Conservation (phyloP, 441 rosid genomes). For the Biscutella laevigata region DNA sequence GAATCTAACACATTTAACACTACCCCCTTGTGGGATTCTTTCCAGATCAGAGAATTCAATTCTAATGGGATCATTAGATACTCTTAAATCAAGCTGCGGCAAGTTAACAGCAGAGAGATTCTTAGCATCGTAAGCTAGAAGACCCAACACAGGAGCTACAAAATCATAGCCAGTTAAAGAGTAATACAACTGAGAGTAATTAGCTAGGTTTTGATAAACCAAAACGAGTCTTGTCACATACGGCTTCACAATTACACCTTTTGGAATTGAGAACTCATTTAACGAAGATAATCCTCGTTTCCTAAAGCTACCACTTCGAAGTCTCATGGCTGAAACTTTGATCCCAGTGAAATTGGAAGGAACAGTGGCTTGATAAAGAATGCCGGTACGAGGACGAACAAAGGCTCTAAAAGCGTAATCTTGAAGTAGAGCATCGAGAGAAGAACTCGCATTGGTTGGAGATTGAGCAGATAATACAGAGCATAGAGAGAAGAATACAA, state of each 20-base stretch:
- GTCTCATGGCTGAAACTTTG: conserved; percentile 66
- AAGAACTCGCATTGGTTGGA: conserved; percentile 30
- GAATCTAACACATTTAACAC: conserved; percentile 64
- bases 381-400: conserved; percentile 63
- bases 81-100: conserved; percentile 33
- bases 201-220: conserved; percentile 84
- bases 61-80: conserved; percentile 40
- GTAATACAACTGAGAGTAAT: conserved; percentile 58
- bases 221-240: conserved; percentile 76
- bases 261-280: conserved; percentile 59
- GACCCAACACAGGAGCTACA: conserved; percentile 79
- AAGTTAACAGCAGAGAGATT: conserved; percentile 54
- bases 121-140: conserved; percentile 69
- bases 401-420: conserved; percentile 66
- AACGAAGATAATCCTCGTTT: conserved; percentile 36
- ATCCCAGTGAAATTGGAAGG: conserved; percentile 76
- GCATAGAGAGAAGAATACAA: conserved; percentile 14
- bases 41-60: conserved; percentile 50
- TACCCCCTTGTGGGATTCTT: conserved; percentile 45
- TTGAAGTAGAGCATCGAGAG: conserved; percentile 78
- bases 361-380: conserved; percentile 41
- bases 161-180: conserved; percentile 45
- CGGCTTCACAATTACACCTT: conserved; percentile 43
- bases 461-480: conserved; percentile 23
- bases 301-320: conserved; percentile 83